These are phyloP conservation scores for Fusarium duplospermum DNA, from an alignment of 2,329 filamentous ascomycete genomes.

Conservation along the genomic window DNA sequence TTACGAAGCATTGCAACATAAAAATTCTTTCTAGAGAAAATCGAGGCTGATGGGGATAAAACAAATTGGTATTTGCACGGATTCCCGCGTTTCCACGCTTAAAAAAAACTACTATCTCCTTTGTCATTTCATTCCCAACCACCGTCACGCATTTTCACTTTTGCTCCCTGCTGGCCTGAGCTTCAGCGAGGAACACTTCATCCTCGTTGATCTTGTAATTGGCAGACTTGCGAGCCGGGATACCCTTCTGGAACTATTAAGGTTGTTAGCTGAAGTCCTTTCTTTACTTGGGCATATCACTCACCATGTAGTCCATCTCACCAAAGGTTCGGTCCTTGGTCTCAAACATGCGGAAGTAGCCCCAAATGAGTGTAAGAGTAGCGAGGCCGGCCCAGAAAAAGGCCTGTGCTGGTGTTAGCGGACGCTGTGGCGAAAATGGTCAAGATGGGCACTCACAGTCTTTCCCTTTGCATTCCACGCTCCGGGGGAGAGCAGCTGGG, in stretches of 20 bases:
- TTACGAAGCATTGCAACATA: not conserved
- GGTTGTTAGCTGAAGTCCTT: constrained; percentile 19
- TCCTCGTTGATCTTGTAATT: constrained; percentile 51
- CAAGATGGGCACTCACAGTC: constrained; percentile 42
- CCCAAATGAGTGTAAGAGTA: constrained; percentile 54
- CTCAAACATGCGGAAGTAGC: constrained; percentile 58
- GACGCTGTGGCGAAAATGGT: not conserved
- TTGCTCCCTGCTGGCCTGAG: constrained; percentile 27
- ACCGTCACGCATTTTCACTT: not conserved
- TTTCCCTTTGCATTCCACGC: constrained; percentile 56
- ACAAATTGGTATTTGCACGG: constrained; percentile 20
- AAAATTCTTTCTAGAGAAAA: not conserved
- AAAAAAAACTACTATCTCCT: not conserved
- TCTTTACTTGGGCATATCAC: not conserved
- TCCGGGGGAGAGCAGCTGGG: constrained; percentile 52
- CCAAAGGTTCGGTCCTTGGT: constrained; percentile 59
- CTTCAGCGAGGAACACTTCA: constrained; percentile 45
- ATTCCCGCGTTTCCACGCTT: not conserved
- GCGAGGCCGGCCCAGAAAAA: constrained; percentile 56
- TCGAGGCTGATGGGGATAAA: not conserved
- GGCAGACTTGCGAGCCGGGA: constrained; percentile 54
- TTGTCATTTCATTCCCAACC: not conserved
- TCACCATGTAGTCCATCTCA: constrained; percentile 57
- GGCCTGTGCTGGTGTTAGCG: constrained; percentile 42
- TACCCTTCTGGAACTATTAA: constrained; percentile 49